Evolutionary conservation across 2,329 filamentous ascomycete genomes (phyloP).

Genomic region (Verticillium tricorpus): DNA sequence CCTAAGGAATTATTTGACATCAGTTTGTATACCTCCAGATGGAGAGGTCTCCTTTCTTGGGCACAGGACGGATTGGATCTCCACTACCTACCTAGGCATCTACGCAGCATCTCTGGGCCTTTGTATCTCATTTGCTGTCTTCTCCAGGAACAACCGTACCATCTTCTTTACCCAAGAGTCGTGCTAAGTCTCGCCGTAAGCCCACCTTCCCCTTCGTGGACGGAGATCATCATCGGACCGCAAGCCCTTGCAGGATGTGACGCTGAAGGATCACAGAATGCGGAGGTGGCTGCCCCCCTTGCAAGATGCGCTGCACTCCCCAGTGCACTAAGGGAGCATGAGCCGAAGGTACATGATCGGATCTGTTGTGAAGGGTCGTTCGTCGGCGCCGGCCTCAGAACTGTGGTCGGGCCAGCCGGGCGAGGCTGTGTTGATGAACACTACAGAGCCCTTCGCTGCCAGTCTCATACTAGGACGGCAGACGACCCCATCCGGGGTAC

Average conservation of each 20-base stretch:
- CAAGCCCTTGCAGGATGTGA: constrained; percentile 23
- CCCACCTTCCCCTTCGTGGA: not conserved
- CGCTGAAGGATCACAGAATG: constrained; percentile 1
- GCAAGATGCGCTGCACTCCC: not conserved
- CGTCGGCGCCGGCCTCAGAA: not conserved
- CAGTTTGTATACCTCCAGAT: not conserved
- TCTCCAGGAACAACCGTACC: not conserved
- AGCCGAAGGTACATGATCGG: not conserved
- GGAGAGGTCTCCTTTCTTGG: not conserved
- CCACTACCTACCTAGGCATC: not conserved
- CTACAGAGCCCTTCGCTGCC: not conserved
- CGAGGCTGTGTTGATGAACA: not conserved
- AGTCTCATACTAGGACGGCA: not conserved
- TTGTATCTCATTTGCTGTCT: not conserved
- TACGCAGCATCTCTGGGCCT: not conserved
- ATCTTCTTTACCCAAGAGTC: not conserved
- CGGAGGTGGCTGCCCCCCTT: constrained; percentile 1
- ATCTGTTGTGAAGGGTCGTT: not conserved
- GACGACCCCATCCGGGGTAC: not conserved
- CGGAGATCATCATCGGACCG: constrained; percentile 24
- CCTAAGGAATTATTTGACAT: not conserved
- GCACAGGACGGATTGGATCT: not conserved
- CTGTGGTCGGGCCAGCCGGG: not conserved
- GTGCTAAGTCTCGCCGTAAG: not conserved
- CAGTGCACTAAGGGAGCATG: not conserved